Conservation (phyloP, 179 eudicot species). For the Carnegiea gigantea region DNA sequence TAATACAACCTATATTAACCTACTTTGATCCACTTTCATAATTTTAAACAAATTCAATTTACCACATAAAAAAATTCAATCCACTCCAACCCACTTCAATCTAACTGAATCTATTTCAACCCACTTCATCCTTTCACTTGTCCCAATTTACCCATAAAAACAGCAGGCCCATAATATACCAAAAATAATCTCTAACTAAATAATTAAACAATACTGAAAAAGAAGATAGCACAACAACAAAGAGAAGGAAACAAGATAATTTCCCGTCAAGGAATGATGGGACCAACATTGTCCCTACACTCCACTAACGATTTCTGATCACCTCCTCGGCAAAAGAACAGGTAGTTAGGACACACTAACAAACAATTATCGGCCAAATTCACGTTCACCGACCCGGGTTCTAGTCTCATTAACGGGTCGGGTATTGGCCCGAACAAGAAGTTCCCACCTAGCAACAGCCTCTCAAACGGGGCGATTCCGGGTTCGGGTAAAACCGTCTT, state of each 20-base stretch:
- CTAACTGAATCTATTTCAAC: no score
- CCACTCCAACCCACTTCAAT: no score
- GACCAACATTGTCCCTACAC: conserved; percentile 56
- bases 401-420: conserved; percentile 48
- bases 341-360: conserved; percentile 55
- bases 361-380: conserved; percentile 70
- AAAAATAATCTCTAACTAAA: neutral
- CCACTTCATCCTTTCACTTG: no score
- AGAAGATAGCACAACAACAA: neutral
- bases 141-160: no score
- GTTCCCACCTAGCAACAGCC: conserved; percentile 78
- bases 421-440: conserved; percentile 78
- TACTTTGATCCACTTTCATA: no score
- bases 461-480: conserved; percentile 56
- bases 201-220: neutral
- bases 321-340: conserved; percentile 77
- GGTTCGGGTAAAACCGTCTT: conserved; percentile 47
- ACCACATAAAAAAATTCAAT: no score
- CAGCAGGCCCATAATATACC: neutral
- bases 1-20: no score
- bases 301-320: conserved; percentile 57
- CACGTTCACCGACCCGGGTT: conserved; percentile 56
- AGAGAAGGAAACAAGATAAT: neutral
- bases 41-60: no score
- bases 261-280: conserved; percentile 47